Conservation (phyloP, 177 flowering plant genomes). For the Vitis hybrid region DNA sequence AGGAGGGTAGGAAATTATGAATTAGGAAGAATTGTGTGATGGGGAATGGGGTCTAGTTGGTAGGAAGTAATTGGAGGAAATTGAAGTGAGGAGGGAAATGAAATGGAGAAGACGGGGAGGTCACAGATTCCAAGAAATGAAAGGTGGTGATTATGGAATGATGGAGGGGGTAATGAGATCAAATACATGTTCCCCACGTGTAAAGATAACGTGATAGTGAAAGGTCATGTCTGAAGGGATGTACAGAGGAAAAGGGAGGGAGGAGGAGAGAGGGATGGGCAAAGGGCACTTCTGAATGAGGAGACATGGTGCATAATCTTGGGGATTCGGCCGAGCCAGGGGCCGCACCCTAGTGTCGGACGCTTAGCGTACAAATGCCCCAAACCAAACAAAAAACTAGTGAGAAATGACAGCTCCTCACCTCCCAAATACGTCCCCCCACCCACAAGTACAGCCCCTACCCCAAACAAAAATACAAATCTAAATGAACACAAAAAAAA, state of each 20-base stretch:
- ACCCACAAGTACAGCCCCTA: neutral
- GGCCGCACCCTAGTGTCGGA: conserved; percentile 53
- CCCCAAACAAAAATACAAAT: neutral
- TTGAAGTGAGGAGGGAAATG: no score
- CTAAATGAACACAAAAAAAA: no score
- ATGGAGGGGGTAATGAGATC: neutral
- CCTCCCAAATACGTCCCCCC: conserved; percentile 18
- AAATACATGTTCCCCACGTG: conserved; percentile 20
- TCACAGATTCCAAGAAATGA: no score
- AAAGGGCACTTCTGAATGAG: neutral
- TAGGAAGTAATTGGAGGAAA: no score
- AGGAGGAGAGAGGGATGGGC: neutral
- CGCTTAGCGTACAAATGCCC: conserved; percentile 26
- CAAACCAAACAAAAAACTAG: conserved; percentile 6
- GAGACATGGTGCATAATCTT: conserved; percentile 40
- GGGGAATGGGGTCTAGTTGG: no score
- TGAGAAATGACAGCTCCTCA: conserved; percentile 33
- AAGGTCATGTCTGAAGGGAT: conserved; percentile 11
- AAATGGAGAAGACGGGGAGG: no score
- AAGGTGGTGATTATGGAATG: neutral
- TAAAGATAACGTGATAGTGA: conserved; percentile 3
- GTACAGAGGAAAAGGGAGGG: neutral
- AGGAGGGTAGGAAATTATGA: no score
- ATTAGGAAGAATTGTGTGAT: no score
- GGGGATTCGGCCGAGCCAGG: conserved; percentile 37